A percentile compares a stretch with the other conserved stretches of the same genome.
Conservation (phyloP, 768 basidiomycete genomes). For the Scleroderma citrinum region DNA sequence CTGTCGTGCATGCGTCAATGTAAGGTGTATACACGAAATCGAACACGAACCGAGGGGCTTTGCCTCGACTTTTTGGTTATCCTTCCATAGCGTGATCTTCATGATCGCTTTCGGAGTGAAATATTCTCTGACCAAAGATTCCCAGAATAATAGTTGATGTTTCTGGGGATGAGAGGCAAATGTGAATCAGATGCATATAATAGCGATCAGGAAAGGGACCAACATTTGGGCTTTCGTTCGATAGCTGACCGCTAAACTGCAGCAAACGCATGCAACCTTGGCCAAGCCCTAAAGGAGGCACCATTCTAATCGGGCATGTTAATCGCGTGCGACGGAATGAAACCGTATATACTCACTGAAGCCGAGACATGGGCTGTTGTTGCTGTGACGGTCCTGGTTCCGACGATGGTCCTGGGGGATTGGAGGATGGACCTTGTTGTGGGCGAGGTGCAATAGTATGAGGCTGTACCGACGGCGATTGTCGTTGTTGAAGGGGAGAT, state of each 20-base stretch:
- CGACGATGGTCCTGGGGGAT: conserved; percentile 20
- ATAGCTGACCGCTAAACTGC: conserved; percentile 64
- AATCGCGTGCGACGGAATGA: conserved; percentile 4
- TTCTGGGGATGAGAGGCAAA: conserved; percentile 35
- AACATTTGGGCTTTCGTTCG: conserved; percentile 47
- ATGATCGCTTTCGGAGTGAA: conserved; percentile 67
- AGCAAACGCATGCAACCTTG: conserved; percentile 61
- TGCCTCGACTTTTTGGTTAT: conserved; percentile 71
- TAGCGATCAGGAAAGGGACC: conserved; percentile 2
- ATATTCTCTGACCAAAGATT: conserved; percentile 55
- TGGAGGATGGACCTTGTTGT: conserved; percentile 21
- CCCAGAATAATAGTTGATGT: conserved; percentile 64
- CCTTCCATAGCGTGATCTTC: conserved; percentile 85
- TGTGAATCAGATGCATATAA: conserved; percentile 3
- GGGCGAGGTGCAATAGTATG: conserved; percentile 32
- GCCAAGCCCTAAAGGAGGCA: conserved; percentile 43
- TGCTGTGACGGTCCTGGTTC: conserved; percentile 29
- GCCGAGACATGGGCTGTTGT: conserved; percentile 23
- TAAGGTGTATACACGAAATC: conserved; percentile 1
- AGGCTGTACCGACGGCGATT: conserved; percentile 30
- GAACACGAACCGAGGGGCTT: conserved; percentile 69
- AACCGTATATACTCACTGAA: conserved; percentile 23
- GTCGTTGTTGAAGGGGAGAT: conserved; percentile 28
- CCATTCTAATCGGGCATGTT: conserved; percentile 22
- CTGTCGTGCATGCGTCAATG: conserved; percentile 32